phyloP scores from a whole-genome alignment of 2,329 filamentous ascomycete species.

The Talaromyces sp. region DNA sequence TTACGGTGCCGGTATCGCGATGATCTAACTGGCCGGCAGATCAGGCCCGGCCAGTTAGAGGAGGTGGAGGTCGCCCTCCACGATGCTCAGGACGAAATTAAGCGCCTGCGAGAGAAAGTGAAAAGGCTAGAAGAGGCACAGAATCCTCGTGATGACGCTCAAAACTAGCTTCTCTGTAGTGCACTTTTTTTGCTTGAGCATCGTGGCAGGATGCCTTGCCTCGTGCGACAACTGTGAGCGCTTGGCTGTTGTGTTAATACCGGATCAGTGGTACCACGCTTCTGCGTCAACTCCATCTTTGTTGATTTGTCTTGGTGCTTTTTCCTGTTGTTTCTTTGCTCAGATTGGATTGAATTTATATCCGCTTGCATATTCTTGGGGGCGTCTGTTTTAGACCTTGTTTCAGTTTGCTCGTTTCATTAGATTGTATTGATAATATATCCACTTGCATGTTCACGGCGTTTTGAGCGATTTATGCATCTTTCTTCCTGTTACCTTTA shows the following conservation, averaged over 20 bases:
- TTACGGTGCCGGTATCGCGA: conserved; percentile 12
- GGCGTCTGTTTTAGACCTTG: background rate
- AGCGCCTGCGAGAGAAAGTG: background rate
- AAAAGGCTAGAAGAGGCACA: background rate
- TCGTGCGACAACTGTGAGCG: background rate
- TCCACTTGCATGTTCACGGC: background rate
- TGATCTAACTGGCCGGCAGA: conserved; percentile 13
- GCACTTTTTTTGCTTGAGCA: background rate
- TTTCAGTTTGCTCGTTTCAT: background rate
- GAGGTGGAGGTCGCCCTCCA: conserved; percentile 7
- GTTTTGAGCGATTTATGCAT: background rate
- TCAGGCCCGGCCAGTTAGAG: conserved; percentile 14
- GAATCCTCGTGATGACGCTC: background rate
- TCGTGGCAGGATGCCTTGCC: background rate
- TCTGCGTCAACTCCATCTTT: background rate
- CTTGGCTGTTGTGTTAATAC: background rate
- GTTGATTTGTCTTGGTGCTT: background rate
- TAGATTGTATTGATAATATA: background rate
- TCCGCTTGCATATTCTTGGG: no score
- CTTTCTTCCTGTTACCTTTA: background rate
- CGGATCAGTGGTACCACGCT: background rate
- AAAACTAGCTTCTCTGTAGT: background rate
- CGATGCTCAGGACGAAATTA: background rate
- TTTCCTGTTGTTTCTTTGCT: background rate
- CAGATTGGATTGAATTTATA: no score